These are phyloP conservation scores for Cyberlindnera maclurae DNA, from an alignment of 805 yeast genomes.

Conservation along the genomic window DNA sequence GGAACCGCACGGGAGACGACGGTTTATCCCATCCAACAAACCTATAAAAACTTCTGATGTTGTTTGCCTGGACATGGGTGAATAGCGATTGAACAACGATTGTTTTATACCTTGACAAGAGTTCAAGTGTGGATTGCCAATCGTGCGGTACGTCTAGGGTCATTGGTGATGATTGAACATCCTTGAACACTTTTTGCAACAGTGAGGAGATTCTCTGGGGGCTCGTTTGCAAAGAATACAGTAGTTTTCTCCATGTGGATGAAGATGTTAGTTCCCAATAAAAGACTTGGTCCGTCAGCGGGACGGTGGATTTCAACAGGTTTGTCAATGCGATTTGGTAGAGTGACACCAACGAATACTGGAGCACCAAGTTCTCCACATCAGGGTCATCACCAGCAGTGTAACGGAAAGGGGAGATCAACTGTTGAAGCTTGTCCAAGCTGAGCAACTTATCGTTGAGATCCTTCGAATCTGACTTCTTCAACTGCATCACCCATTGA, in stretches of 20 bases:
- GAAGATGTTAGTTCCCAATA: conserved; percentile 38
- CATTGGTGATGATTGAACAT: conserved; percentile 13
- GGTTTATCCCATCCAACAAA: background rate
- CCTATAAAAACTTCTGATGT: conserved; percentile 11
- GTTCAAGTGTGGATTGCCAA: conserved; percentile 6
- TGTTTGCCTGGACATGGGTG: conserved; percentile 13
- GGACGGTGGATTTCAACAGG: conserved; percentile 34
- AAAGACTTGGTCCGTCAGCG: conserved; percentile 35
- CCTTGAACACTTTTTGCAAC: conserved; percentile 19
- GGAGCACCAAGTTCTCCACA: background rate
- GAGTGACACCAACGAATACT: conserved; percentile 25
- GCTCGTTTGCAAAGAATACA: conserved; percentile 35
- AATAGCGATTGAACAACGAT: conserved; percentile 11
- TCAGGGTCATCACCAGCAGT: background rate
- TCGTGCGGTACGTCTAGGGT: conserved; percentile 5
- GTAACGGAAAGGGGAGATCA: conserved; percentile 7
- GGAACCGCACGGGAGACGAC: conserved; percentile 9
- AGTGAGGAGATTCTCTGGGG: conserved; percentile 23
- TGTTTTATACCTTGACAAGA: conserved; percentile 8
- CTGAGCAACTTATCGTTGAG: conserved; percentile 7
- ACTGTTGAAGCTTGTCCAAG: conserved; percentile 4
- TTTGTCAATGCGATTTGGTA: conserved; percentile 29
- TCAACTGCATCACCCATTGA: background rate
- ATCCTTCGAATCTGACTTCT: conserved; percentile 1
- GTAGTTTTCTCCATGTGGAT: conserved; percentile 25